Conservation (phyloP, 805 yeast genomes). For the Teunomyces stri region DNA sequence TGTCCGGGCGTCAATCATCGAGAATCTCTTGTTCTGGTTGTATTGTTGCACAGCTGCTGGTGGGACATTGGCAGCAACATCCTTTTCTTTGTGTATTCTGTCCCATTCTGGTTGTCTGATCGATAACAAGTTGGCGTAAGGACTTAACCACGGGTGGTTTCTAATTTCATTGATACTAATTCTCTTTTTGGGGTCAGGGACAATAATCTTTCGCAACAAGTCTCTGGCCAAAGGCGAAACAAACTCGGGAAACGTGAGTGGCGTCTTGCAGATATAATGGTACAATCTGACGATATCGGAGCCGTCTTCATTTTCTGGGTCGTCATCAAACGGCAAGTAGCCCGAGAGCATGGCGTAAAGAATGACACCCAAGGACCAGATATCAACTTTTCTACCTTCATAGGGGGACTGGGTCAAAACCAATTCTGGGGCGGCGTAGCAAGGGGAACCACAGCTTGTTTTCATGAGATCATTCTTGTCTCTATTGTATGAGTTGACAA, state of each 20-base stretch:
- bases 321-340: conserved; percentile 96
- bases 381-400: conserved; percentile 90
- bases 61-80: conserved; percentile 7
- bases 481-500: conserved; percentile 77
- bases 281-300: conserved; percentile 88
- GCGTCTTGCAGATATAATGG: conserved; percentile 86
- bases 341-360: conserved; percentile 97
- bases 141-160: conserved; percentile 85
- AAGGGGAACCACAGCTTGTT: conserved; percentile 95
- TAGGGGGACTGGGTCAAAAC: conserved; percentile 86
- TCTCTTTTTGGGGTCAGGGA: conserved; percentile 80
- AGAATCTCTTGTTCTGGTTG: conserved; percentile 40
- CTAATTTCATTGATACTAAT: conserved; percentile 66
- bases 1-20: conserved; percentile 44
- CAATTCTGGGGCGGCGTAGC: conserved; percentile 97
- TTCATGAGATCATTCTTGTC: conserved; percentile 75
- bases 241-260: conserved; percentile 93
- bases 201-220: conserved; percentile 76
- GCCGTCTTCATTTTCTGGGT: conserved; percentile 94
- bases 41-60: conserved; percentile 7
- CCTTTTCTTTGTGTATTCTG: conserved; percentile 38
- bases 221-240: conserved; percentile 90
- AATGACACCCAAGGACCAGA: conserved; percentile 96
- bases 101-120: conserved; percentile 94
- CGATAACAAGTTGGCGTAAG: conserved; percentile 76